Base-by-base conservation (phyloP, 306 rosid species). In the Prunus davidiana region DNA sequence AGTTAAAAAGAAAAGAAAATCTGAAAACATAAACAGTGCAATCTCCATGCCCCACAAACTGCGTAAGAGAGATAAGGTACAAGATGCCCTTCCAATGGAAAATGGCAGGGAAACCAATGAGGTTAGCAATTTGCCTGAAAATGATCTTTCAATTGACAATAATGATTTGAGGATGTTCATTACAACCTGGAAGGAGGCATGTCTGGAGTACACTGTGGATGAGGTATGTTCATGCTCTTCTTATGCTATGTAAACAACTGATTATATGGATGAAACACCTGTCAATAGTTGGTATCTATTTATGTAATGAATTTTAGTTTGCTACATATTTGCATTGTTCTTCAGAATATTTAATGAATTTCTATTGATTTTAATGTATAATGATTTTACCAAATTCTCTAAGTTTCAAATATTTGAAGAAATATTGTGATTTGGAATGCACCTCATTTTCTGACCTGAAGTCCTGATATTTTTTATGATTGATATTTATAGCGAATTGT, bases 131-230 rank as follows among this genome's bases (percentile, higher is more conserved):
- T 45, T 52, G 19, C n/a, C 61, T 61, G 64, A 47, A 72, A 51
- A 76, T 65, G 79, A 87, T 69, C 77, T 85, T 85, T 68, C 82
- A 32, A 81, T 92, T 18, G 1, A 84, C 67, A 18, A 82, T 52
- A 81, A 83, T 46, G 54, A 90, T 80, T 74, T 88, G 88, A 85
- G 79, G 82, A 85, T 79, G 84, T 94, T 92, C 73, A 81, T 92
- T 76, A 57, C 87, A 74, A 89, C 91, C 7, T 92, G 97, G 98
- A 90, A 92, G 90, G 93, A 88, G 61, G 83, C 88, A 56, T 94
- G 98, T 84, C 45, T 9, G 24, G 85, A 84, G 69, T 72, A 75
- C 71, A 73, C 51, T 2, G 85, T 82, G 74, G 56, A 75, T 7
- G 86, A 89, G 97, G 98, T 94, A 83, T 66, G 89, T 74, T 66